Evolutionary conservation across 345 rosid species (phyloP).

Genomic region (Arabidopsis arenosa): DNA sequence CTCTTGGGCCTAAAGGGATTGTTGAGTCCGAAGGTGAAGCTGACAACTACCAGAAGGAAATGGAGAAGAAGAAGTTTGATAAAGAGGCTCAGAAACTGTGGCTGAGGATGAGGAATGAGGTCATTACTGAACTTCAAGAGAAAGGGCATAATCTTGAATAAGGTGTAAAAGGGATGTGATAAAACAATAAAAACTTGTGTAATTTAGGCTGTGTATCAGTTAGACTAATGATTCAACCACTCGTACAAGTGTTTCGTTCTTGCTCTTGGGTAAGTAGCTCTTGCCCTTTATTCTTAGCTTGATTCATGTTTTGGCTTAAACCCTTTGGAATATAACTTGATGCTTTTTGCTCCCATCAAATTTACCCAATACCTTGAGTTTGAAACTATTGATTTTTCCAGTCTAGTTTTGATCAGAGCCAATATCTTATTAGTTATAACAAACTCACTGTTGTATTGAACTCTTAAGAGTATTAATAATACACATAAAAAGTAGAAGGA

Average conservation of each 20-base stretch:
- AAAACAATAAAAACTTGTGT: slow-evolving; percentile 14
- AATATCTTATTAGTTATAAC: background rate
- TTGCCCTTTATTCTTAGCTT: slow-evolving; percentile 14
- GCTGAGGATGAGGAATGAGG: slow-evolving; percentile 91
- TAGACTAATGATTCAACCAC: background rate
- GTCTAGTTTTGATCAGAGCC: background rate
- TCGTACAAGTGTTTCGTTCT: slow-evolving; percentile 17
- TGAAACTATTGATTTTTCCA: background rate
- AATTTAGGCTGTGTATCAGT: slow-evolving; percentile 25
- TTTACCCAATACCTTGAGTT: background rate
- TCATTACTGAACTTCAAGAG: slow-evolving; percentile 77
- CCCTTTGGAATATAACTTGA: slow-evolving; percentile 4
- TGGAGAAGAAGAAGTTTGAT: slow-evolving; percentile 77
- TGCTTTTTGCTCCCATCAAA: slow-evolving; percentile 1
- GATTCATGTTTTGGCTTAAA: slow-evolving; percentile 10
- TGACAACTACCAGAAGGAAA: slow-evolving; percentile 56
- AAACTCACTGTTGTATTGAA: slow-evolving; percentile 12
- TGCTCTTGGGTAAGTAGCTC: slow-evolving; percentile 7
- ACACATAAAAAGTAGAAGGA: background rate
- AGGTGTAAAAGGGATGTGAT: background rate
- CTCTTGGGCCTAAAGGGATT: slow-evolving; percentile 73
- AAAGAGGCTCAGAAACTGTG: slow-evolving; percentile 80
- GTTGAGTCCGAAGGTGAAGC: slow-evolving; percentile 62
- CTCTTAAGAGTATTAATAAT: slow-evolving; percentile 1
- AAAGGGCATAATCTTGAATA: slow-evolving; percentile 76